Evolutionary conservation across 306 rosid genomes (phyloP), one percentile per base, ranked within the genome.

Genomic region (Malus orientalis): DNA sequence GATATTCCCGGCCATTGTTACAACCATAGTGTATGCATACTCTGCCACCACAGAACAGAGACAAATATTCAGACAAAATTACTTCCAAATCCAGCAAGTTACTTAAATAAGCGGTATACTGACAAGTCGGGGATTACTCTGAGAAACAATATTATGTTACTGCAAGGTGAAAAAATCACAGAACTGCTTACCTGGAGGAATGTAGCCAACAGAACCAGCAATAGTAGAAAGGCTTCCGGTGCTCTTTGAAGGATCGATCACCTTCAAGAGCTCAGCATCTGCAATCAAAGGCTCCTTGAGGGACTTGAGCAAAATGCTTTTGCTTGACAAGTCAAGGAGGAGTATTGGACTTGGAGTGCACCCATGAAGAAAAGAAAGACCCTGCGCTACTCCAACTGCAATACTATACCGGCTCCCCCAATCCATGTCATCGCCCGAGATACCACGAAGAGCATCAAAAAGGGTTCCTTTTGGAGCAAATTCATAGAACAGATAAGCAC

Each of bases 141-240:
- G 45, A 42, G 45, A 15, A 44, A 49, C 33, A 49, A 29, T 13
- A 12, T 5, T 55, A 19, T 6, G 32, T 22, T 7, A 59, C 8
- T 45, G 47, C 11, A 73, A 55, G 66, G 47, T 67, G 18, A 54
- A 66, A 60, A 51, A 51, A 51, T 32, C 36, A 63, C n/a, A 70
- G 54, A 83, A 76, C 65, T 73, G 64, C 87, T 77, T 59, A 95
- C 97, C 98, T 84, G 97, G 98, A 81, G 98, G 98, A 75, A 95
- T 87, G 76, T 92, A 95, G 77, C 99, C 99, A 57, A 90, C 97
- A 59, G 97, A 88, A 82, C 99, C 99, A 84, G 96, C 93, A 61
- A 95, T 87, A 15, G 88, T 87, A 20, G 93, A 95, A 67, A 95
- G 82, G 82, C 89, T 95, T 71, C 92, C 99, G 0, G 92, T 88